Evolutionary conservation across 1,284 basidiomycete species (phyloP).

Genomic region (Xerocomus nothofagi): DNA sequence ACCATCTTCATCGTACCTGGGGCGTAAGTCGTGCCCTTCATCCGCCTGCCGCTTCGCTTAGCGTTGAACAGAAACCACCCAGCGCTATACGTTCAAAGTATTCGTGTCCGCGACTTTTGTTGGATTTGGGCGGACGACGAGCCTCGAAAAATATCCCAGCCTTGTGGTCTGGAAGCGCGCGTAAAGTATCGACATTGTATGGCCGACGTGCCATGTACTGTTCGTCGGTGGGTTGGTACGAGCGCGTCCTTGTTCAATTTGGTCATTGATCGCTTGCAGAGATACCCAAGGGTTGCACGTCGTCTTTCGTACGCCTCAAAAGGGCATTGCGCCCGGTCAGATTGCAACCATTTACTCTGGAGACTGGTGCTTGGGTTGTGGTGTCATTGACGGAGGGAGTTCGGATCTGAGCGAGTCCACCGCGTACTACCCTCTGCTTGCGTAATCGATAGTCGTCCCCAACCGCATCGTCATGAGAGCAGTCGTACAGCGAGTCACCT

Average conservation of each 20-base stretch:
- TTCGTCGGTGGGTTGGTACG: slow-evolving; percentile 27
- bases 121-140: slow-evolving; percentile 77
- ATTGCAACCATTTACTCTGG: slow-evolving; percentile 72
- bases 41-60: background rate
- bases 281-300: slow-evolving; percentile 38
- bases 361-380: slow-evolving; percentile 85
- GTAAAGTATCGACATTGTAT: slow-evolving; percentile 78
- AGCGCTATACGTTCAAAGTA: slow-evolving; percentile 51
- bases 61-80: slow-evolving; percentile 55
- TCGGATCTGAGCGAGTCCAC: slow-evolving; percentile 7
- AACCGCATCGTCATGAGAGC: slow-evolving; percentile 59
- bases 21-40: slow-evolving; percentile 46
- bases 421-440: background rate
- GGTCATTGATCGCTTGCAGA: slow-evolving; percentile 16
- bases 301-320: slow-evolving; percentile 58
- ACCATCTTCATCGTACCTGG: slow-evolving; percentile 77
- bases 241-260: background rate
- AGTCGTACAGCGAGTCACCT: slow-evolving; percentile 72
- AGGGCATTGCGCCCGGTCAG: slow-evolving; percentile 80
- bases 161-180: slow-evolving; percentile 47
- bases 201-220: slow-evolving; percentile 52
- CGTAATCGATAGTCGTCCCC: slow-evolving; percentile 5
- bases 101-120: slow-evolving; percentile 54
- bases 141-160: slow-evolving; percentile 45
- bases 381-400: slow-evolving; percentile 50